Conservation (phyloP, 345 rosid species). For the Linum usitatissimum region DNA sequence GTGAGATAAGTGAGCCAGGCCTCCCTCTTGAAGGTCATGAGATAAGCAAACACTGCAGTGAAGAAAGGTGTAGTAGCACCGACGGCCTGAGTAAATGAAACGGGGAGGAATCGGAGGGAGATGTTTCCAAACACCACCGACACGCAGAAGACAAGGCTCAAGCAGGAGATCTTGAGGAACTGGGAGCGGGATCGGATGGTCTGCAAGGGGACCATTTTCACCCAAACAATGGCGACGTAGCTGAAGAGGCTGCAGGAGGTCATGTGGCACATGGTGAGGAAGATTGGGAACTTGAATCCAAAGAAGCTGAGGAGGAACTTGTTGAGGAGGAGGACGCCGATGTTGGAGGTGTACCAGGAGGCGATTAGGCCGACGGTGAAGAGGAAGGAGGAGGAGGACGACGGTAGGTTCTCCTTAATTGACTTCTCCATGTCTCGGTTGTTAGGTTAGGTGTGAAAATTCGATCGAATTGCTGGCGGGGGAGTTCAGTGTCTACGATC, state of each 20-base stretch:
- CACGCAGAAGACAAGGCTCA: constrained; percentile 83
- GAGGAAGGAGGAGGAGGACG: constrained; percentile 27
- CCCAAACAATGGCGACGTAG: constrained; percentile 88
- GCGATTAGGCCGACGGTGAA: constrained; percentile 83
- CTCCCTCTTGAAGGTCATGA: constrained; percentile 78
- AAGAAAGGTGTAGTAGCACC: constrained; percentile 99
- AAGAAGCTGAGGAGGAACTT: constrained; percentile 88
- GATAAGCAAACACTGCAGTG: constrained; percentile 89
- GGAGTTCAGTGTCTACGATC: background rate
- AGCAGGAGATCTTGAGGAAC: constrained; percentile 79
- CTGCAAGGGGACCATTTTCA: constrained; percentile 98
- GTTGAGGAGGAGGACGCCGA: constrained; percentile 84
- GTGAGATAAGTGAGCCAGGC: constrained; percentile 94
- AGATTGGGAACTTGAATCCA: constrained; percentile 98
- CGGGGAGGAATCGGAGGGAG: constrained; percentile 75
- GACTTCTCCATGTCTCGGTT: background rate
- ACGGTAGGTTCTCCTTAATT: background rate
- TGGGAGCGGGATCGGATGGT: constrained; percentile 83
- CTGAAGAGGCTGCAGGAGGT: constrained; percentile 89
- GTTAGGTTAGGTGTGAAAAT: background rate
- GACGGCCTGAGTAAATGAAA: constrained; percentile 83
- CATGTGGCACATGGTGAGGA: constrained; percentile 99
- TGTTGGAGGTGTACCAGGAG: constrained; percentile 91
- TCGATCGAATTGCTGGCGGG: constrained; percentile 1
- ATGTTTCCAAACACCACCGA: constrained; percentile 93